Conservation (phyloP, 371 early-diverging fungal species). For the Rhizomucor pusillus region DNA sequence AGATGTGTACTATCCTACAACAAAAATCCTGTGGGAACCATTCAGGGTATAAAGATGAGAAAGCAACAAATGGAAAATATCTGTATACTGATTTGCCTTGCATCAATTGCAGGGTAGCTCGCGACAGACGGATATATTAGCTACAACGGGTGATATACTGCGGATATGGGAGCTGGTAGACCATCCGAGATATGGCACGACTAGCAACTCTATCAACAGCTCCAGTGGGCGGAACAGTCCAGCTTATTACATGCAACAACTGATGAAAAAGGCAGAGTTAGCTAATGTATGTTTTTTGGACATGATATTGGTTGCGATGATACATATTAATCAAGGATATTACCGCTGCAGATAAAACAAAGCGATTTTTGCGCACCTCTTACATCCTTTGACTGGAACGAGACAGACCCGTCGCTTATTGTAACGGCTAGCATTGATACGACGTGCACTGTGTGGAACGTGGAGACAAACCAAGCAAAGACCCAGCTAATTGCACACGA, state of each 20-base stretch:
- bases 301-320: too few relatives aligned
- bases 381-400: constrained; percentile 97
- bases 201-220: constrained; percentile 46
- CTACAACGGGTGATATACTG: constrained; percentile 82
- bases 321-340: too few relatives aligned
- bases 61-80: background rate
- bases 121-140: constrained; percentile 63
- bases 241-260: constrained; percentile 35
- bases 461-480: constrained; percentile 89
- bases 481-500: constrained; percentile 98
- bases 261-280: constrained; percentile 37
- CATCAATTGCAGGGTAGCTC: constrained; percentile 10
- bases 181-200: constrained; percentile 25
- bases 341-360: constrained; percentile 57
- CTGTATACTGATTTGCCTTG: background rate
- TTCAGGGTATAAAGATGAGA: constrained; percentile 58
- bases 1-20: constrained; percentile 78
- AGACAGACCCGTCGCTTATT: constrained; percentile 75
- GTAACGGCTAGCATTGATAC: constrained; percentile 95
- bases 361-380: constrained; percentile 81
- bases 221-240: constrained; percentile 20
- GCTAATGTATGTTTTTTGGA: constrained; percentile 49
- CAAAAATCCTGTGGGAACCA: constrained; percentile 86
- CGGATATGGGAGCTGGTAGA: constrained; percentile 79
- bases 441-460: constrained; percentile 98